phyloP scores from a whole-genome alignment of 2,329 filamentous ascomycete species.

The Colletotrichum falcatum region DNA sequence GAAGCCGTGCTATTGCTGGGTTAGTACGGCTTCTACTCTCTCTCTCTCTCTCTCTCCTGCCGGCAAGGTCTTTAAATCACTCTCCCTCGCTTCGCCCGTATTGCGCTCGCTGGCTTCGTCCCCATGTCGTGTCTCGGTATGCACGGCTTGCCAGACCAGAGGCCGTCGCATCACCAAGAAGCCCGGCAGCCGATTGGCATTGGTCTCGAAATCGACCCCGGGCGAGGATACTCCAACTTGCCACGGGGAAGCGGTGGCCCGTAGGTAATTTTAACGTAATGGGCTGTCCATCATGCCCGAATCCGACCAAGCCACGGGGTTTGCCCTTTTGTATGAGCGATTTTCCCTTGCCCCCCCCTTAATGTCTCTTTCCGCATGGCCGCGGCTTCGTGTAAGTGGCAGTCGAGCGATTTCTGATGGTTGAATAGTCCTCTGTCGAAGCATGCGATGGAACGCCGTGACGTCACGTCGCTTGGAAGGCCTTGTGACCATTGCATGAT shows the following conservation, averaged over 20 bases:
- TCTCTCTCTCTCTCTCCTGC: not conserved
- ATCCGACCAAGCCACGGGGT: not conserved
- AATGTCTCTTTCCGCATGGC: not conserved
- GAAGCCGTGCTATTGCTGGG: not conserved
- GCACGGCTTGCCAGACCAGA: conserved; percentile 14
- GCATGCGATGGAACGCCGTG: not conserved
- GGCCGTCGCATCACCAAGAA: not conserved
- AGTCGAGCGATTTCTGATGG: not conserved
- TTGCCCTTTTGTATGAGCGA: conserved; percentile 29
- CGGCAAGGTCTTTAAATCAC: not conserved
- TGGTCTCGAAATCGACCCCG: not conserved
- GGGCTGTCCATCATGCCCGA: not conserved
- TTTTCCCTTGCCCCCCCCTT: conserved; percentile 28
- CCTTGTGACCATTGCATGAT: not conserved
- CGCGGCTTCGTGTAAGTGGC: conserved; percentile 5
- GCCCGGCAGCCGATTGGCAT: conserved; percentile 21
- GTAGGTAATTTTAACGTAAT: conserved; percentile 38
- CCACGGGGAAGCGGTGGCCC: conserved; percentile 8
- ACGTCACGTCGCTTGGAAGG: too few species aligned
- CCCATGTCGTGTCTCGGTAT: conserved; percentile 13
- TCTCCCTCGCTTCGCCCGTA: not conserved
- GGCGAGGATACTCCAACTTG: not conserved
- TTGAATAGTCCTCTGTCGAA: not conserved
- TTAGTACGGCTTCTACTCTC: not conserved
- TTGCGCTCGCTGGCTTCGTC: conserved; percentile 4